Evolutionary conservation across 495 filamentous ascomycete genomes (phyloP), one percentile per base, ranked within the genome.

Genomic region (Penicillium chermesinum): DNA sequence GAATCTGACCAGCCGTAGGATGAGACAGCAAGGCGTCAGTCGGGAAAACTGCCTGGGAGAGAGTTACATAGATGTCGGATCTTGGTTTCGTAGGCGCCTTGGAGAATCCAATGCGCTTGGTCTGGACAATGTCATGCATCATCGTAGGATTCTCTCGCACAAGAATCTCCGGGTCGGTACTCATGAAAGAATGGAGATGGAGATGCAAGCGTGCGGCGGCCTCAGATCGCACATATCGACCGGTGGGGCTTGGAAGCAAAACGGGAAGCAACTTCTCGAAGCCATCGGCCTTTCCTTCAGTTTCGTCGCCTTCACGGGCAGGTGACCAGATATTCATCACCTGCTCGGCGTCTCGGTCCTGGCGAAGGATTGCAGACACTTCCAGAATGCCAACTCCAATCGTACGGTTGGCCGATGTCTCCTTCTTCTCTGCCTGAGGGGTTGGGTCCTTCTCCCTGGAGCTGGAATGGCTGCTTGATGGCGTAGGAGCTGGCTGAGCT

Each of bases 1-100:
- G 71, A 5, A 86, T 79, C 25, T 87, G 84, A 38, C 89, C 89
- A 41, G 81, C 81, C 52, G 86, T 79, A 15, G 87, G 87, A 54
- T 95, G 81, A 25, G 88, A 85, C 3, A 99, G 72, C 9, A 91
- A 68, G 2, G 87, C 87, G 49, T 91, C 86, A 30, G 81, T 74
- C 27, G 87, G 82, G 2, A 99, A 66, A 12, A 79, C 74, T 0
- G 89, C 84, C 53, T 88, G 83, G 32, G 80, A 78, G 41, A 99
- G 63, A 0, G 88, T 95, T 17, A 99, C 62, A 61, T 97, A 99
- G 39, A 99, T 96, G 60, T 99, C 93, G 10, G 88, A 95, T 52
- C 93, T 72, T 7, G 88, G 77, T 56, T 87, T 87, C 0, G 86
- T 88, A 1, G 93, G 93, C 7, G 89, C 91, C 15, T 90, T 90